phyloP scores from a whole-genome alignment of 2,329 filamentous ascomycete species.

The Colletotrichum viniferum region DNA sequence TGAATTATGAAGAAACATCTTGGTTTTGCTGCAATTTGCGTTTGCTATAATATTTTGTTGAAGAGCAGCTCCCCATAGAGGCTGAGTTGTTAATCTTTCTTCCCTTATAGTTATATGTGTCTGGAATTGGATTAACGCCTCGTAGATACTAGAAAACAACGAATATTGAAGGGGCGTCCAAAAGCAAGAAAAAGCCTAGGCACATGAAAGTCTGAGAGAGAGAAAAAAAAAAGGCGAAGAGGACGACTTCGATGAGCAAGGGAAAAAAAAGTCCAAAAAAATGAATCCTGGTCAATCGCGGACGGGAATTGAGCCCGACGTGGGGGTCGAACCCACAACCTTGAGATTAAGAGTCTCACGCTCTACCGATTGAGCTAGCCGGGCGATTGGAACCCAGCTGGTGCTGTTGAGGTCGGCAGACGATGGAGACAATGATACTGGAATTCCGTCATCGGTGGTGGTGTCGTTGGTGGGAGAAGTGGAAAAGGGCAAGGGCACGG shows the following conservation, averaged over 20 bases:
- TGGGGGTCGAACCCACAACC: constrained; percentile 56
- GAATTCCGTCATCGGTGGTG: not conserved
- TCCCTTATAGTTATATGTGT: not conserved
- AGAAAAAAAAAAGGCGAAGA: rapidly evolving
- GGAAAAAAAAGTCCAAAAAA: not conserved
- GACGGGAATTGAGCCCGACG: constrained; percentile 23
- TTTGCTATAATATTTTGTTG: not conserved
- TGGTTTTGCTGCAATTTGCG: not conserved
- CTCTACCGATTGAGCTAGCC: constrained; percentile 76
- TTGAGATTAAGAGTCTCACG: constrained; percentile 73
- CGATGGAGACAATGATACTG: not conserved
- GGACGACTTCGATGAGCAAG: not conserved
- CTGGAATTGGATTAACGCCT: not conserved
- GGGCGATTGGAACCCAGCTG: constrained; percentile 35
- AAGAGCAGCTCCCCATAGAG: not conserved
- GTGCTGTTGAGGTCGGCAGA: not conserved
- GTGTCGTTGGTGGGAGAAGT: not conserved
- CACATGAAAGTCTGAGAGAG: not conserved
- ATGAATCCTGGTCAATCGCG: not conserved
- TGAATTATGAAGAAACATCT: not conserved
- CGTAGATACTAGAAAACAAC: not conserved
- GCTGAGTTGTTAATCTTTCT: not conserved
- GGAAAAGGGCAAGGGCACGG: not conserved
- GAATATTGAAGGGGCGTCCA: not conserved
- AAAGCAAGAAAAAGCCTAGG: not conserved